phyloP scores from a whole-genome alignment of 345 rosid genomes.

The Cochlearia excelsa region DNA sequence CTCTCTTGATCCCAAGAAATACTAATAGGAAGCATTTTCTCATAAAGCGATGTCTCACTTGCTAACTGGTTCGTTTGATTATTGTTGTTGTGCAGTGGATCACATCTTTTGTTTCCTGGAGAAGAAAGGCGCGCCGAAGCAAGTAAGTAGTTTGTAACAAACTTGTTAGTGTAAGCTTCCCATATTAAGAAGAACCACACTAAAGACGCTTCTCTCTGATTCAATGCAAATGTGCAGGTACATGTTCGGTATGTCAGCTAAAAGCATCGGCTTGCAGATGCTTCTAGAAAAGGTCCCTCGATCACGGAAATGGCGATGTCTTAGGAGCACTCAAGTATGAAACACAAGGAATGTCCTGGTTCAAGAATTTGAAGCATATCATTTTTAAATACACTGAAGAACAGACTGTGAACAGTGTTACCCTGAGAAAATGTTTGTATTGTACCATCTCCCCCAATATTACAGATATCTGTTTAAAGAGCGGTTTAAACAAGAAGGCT shows the following conservation, averaged over 20 bases:
- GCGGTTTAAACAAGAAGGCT: slow-evolving; percentile 12
- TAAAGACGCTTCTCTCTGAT: background rate
- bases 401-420: slow-evolving; percentile 1
- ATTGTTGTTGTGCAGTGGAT: slow-evolving; percentile 60
- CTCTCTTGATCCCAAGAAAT: slow-evolving; percentile 9
- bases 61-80: slow-evolving; percentile 3
- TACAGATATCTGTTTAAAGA: slow-evolving; percentile 21
- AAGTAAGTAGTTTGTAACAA: slow-evolving; percentile 55
- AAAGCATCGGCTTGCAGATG: slow-evolving; percentile 73
- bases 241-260: slow-evolving; percentile 58
- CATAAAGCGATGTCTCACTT: slow-evolving; percentile 6
- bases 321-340: slow-evolving; percentile 69
- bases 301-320: slow-evolving; percentile 72
- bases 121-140: slow-evolving; percentile 73
- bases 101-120: slow-evolving; percentile 73
- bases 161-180: background rate
- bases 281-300: slow-evolving; percentile 71
- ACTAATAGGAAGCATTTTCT: slow-evolving; percentile 9
- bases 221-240: slow-evolving; percentile 46
- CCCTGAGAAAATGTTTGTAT: background rate
- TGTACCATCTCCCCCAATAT: slow-evolving; percentile 10
- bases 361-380: slow-evolving; percentile 7
- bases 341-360: slow-evolving; percentile 17
- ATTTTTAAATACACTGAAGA: slow-evolving; percentile 23
- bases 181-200: background rate